phyloP scores from a whole-genome alignment of 805 yeast species.

The Candida germanica region DNA sequence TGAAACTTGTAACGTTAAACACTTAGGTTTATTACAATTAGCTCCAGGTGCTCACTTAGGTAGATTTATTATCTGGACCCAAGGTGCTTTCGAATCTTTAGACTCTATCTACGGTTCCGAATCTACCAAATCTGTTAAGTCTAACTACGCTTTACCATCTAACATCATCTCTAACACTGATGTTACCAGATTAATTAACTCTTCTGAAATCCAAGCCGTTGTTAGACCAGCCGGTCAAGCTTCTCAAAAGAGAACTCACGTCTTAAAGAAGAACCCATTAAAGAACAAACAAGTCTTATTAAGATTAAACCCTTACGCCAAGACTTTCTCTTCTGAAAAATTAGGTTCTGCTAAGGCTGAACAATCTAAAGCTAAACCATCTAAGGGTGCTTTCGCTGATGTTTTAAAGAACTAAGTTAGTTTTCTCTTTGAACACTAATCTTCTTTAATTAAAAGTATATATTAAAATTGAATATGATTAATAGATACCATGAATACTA shows the following conservation, averaged over 20 bases:
- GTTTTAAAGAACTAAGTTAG: conserved; percentile 52
- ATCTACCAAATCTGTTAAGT: conserved; percentile 76
- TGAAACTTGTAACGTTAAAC: conserved; percentile 88
- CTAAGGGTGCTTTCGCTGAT: conserved; percentile 67
- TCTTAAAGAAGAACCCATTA: conserved; percentile 92
- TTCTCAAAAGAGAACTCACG: conserved; percentile 90
- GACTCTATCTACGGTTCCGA: conserved; percentile 98
- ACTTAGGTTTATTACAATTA: conserved; percentile 93
- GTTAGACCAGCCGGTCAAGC: conserved; percentile 95
- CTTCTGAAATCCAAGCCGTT: conserved; percentile 97
- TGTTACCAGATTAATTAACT: conserved; percentile 95
- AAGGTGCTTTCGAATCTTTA: conserved; percentile 93
- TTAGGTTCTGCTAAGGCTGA: conserved; percentile 79
- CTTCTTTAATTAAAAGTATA: conserved; percentile 1
- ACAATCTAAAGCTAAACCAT: conserved; percentile 59
- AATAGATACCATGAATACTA: conserved; percentile 4
- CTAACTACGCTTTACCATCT: conserved; percentile 88
- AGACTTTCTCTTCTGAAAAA: conserved; percentile 91
- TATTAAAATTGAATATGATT: conserved; percentile 10
- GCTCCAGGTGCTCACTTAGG: conserved; percentile 99
- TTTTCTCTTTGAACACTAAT: neutral
- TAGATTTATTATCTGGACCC: conserved; percentile 99
- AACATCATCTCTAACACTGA: conserved; percentile 95
- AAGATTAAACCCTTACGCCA: conserved; percentile 99
- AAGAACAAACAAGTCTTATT: conserved; percentile 98